Base-by-base conservation (phyloP, 1,139 yeast species). In the Blastobotrys apis region DNA sequence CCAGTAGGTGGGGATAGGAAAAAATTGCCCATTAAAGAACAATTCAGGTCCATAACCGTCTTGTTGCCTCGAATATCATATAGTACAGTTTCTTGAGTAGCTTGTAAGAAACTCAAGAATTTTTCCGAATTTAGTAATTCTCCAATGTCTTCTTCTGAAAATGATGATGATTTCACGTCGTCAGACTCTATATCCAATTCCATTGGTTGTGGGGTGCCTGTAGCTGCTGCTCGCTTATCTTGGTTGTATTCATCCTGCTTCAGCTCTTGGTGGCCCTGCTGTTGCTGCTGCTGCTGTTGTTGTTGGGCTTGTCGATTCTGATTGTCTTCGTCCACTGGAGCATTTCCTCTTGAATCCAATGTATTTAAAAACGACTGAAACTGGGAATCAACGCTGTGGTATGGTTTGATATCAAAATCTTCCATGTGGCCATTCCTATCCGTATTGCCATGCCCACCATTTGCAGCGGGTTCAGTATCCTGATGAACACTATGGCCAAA, bases 1-100 rank as follows among this genome's bases (percentile, higher is more conserved):
- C 51, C 50, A 4, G 53, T 50, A 8, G 53, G 57, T 33, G 52
- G 57, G 26, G 57, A 50, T 15, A 58, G 52, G 35, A 57, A 58
- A 45, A 58, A 58, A 43, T 57, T 57, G n/a, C 62, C 62, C 22
- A 52, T 41, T 16, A 58, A 41, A 5, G 52, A 37, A 2, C 50
- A 55, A 8, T 45, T 31, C 15, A 58, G 48, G 31, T 53, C 57
- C 8, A 58, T 50, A 5, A 45, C 37, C 2, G 53, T 48, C 19
- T 45, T 40, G 40, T 52, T 52, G 15, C 59, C 59, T 8, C 55
- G 48, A 16, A 34, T 37, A 36, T 57, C 62, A 40, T 50, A 57
- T 8, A 57, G 38, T 10, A 51, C 52, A 0, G 57, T 43, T 13
- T 55, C 59, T 22, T 43, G 49, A n/a, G 39, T 38, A 2, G 56